Evolutionary conservation across 768 basidiomycete genomes (phyloP).

Genomic region (Strobilomyces echinocephalus): DNA sequence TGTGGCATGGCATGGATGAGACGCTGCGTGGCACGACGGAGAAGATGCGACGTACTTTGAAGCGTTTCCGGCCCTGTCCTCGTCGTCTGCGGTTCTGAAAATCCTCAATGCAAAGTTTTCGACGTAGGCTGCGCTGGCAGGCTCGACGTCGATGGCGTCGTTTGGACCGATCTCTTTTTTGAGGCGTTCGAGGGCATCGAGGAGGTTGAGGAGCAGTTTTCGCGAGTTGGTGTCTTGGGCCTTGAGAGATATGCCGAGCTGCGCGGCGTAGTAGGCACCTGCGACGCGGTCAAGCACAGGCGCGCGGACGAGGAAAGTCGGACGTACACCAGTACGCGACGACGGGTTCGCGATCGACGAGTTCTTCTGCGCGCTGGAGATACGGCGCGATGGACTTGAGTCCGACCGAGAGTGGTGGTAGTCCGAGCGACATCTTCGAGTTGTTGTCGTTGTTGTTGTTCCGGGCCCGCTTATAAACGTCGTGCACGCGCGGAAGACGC

Average conservation of each 20-base stretch:
- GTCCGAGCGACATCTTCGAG: slow-evolving; percentile 37
- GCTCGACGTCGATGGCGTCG: slow-evolving; percentile 80
- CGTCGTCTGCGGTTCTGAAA: slow-evolving; percentile 86
- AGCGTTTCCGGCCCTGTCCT: slow-evolving; percentile 74
- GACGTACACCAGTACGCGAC: slow-evolving; percentile 93
- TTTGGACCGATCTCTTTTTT: slow-evolving; percentile 69
- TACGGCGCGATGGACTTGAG: slow-evolving; percentile 73
- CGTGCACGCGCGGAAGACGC: not conserved
- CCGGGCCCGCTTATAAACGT: too few relatives aligned
- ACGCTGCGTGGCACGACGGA: not conserved
- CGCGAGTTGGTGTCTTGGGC: slow-evolving; percentile 61
- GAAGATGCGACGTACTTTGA: slow-evolving; percentile 51
- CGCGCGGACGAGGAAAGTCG: slow-evolving; percentile 8
- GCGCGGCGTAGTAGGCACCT: slow-evolving; percentile 92
- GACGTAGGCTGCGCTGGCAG: slow-evolving; percentile 81
- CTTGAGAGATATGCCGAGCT: slow-evolving; percentile 75
- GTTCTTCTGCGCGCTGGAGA: slow-evolving; percentile 87
- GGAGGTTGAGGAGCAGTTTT: slow-evolving; percentile 64
- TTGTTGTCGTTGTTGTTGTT: not conserved
- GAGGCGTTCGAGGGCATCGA: slow-evolving; percentile 74
- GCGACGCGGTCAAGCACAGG: not conserved
- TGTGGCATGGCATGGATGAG: slow-evolving; percentile 29
- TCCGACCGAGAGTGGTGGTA: slow-evolving; percentile 55
- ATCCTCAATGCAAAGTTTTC: slow-evolving; percentile 93
- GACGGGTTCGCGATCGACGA: slow-evolving; percentile 75